Evolutionary conservation across 192 early-diverging fungal species (phyloP).

Genomic region (Spizellomyces sp.): DNA sequence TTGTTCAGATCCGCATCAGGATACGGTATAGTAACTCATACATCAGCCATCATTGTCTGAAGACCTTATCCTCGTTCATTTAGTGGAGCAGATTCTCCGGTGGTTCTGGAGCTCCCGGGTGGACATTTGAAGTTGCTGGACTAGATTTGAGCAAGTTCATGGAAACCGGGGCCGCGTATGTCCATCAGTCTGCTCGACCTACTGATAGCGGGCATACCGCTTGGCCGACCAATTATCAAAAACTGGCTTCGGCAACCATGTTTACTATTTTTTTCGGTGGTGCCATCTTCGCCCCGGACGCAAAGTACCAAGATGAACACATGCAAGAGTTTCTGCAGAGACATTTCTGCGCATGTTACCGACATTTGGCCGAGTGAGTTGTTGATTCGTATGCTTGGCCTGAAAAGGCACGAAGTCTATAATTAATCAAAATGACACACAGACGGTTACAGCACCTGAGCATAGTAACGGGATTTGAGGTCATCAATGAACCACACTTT

Average conservation of each 20-base stretch:
- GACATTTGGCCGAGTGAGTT: constrained; percentile 65
- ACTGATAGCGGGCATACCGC: constrained; percentile 51
- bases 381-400: background rate
- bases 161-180: constrained; percentile 74
- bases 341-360: constrained; percentile 67
- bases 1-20: constrained; percentile 77
- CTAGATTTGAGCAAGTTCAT: constrained; percentile 75
- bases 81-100: constrained; percentile 68
- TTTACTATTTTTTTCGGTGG: constrained; percentile 82
- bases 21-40: constrained; percentile 55
- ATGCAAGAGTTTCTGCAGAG: constrained; percentile 71
- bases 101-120: constrained; percentile 82
- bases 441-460: constrained; percentile 67
- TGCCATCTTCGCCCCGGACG: constrained; percentile 70
- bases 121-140: constrained; percentile 84
- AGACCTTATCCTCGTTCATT: background rate
- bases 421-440: background rate
- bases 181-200: constrained; percentile 55
- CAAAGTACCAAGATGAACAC: constrained; percentile 64
- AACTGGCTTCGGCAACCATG: constrained; percentile 81
- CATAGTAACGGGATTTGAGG: constrained; percentile 76
- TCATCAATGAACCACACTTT: constrained; percentile 76
- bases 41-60: constrained; percentile 4
- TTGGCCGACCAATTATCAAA: constrained; percentile 90
- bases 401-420: background rate